Evolutionary conservation across 73 alveolate species (phyloP), one percentile per base, ranked within the genome.

Genomic region (Paramecium pentaurelia): DNA sequence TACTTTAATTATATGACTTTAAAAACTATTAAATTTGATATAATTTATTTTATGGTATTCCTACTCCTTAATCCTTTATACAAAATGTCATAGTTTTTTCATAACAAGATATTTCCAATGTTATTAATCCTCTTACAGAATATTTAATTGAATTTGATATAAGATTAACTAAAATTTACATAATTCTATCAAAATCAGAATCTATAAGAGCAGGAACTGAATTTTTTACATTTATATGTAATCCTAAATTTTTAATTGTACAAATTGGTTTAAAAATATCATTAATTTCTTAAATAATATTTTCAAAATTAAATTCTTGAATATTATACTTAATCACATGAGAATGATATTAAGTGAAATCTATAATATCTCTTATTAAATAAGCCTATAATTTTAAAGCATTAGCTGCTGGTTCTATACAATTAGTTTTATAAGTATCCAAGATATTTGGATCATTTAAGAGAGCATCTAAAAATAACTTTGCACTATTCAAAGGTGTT

Each of bases 401-500:
- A 27, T 89, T 47, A 10, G 44, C 77, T 22, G 94, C 90, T 2
- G 94, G 94, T 18, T 16, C 22, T 9, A 89, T 60, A 73, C 54
- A 71, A 16, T 71, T 89, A 20, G 20, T 71, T 89, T 51, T 89
- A 25, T 51, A 37, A 4, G 6, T 18, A 45, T 89, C 58, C 8
- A 77, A 7, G 0, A 51, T 42, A 18, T 44, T 85, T 20, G 44
- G 64, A 37, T 73, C 87, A 40, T 73, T 73, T 40, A 73, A 2
- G 2, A 58, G 80, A 27, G 92, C 88, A 5, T 89, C 68, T 18
- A 89, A 18, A 37, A 89, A 89, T 27, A 77, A 40, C 49, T 60
- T 71, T n/a, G 92, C 88, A 18, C 89, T 60, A 45, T 89, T 89
- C 11, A 89, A 58, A 2, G 94, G 94, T 8, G 94, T 89, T 44